Evolutionary conservation across 305 asterid species (phyloP).

Genomic region (Coffea humblotiana): DNA sequence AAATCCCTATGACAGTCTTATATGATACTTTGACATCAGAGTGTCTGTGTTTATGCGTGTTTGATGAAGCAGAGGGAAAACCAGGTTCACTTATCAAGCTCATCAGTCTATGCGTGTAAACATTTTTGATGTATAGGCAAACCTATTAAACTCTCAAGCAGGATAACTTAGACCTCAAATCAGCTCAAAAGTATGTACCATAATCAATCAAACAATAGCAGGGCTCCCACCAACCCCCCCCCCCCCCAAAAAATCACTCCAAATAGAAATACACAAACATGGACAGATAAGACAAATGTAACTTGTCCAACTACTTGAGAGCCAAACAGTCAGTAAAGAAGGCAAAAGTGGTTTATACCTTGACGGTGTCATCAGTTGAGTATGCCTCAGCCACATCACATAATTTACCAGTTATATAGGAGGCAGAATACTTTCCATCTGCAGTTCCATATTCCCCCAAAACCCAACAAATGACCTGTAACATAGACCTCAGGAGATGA

Average conservation of each 20-base stretch:
- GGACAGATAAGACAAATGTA: not conserved
- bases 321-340: not conserved
- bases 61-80: not conserved
- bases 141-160: not conserved
- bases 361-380: conserved; percentile 84
- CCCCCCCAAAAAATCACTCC: not conserved
- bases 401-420: conserved; percentile 88
- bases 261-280: no score
- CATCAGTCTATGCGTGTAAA: no score
- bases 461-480: conserved; percentile 97
- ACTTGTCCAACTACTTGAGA: not conserved
- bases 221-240: not conserved
- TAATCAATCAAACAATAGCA: not conserved
- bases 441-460: conserved; percentile 97
- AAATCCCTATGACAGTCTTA: not conserved
- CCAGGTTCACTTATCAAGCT: no score
- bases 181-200: not conserved
- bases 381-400: conserved; percentile 93
- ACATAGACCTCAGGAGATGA: conserved; percentile 6
- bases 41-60: not conserved
- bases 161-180: not conserved
- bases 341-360: conserved; percentile 46
- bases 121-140: no score
- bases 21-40: not conserved
- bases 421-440: conserved; percentile 89